phyloP scores from a whole-genome alignment of 306 rosid species.

The Sphenostylis stenocarpa region DNA sequence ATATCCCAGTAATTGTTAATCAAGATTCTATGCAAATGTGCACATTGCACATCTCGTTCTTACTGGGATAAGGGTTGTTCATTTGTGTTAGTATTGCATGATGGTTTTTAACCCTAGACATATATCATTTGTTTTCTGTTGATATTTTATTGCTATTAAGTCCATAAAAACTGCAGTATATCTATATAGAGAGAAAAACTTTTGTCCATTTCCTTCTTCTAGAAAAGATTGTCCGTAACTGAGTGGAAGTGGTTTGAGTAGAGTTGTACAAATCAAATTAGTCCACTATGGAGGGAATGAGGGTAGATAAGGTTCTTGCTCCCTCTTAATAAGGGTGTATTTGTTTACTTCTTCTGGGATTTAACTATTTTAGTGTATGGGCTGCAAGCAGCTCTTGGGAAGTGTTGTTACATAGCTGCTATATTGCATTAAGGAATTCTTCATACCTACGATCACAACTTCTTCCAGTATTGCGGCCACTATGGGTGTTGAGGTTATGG shows the following conservation, averaged over 20 bases:
- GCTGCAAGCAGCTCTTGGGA: neutral
- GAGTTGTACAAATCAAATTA: constrained; percentile 1
- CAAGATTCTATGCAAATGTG: constrained; percentile 2
- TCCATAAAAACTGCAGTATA: neutral
- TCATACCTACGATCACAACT: neutral
- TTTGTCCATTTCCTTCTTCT: constrained; percentile 21
- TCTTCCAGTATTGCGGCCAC: neutral
- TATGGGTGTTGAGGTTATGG: neutral
- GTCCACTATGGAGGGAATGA: neutral
- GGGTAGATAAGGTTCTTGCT: neutral
- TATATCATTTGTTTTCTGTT: constrained; percentile 3
- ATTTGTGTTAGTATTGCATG: constrained; percentile 8
- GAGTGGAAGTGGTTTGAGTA: constrained; percentile 12
- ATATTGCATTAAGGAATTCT: neutral
- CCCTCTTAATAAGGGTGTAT: neutral
- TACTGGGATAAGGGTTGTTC: constrained; percentile 5
- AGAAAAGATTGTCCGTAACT: neutral
- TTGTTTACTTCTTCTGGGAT: constrained; percentile 13
- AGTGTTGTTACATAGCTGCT: neutral
- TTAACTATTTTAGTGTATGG: constrained; percentile 15
- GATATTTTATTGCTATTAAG: constrained; percentile 1
- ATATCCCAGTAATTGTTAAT: neutral
- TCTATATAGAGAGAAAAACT: neutral
- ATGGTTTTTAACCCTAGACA: constrained; percentile 8
- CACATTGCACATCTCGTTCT: neutral